Evolutionary conservation across 176 grass and related monocot genomes (phyloP), one percentile per base, ranked within the genome.

Genomic region (Avena eriantha): DNA sequence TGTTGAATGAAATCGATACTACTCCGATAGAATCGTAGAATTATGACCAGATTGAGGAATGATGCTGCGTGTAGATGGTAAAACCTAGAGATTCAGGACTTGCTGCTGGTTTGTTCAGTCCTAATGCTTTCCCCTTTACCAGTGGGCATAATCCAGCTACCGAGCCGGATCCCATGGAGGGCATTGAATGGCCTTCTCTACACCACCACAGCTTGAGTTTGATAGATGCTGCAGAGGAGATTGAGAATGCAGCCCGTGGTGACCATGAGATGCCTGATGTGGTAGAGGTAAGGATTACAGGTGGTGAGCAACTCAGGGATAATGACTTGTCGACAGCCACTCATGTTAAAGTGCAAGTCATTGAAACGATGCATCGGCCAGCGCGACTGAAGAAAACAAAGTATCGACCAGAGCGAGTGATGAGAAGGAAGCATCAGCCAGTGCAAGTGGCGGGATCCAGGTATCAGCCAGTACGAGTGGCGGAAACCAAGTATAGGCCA

Each of bases 401-500:
- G 69, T 89, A 90, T 88, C 83, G 68, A 77, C 91, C 88, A 81
- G 77, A 92, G 69, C 1, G 13, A 19, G 19, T 55, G 24, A 4
- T 35, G 0, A 48, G 14, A 64, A 75, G 8, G 33, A 90, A 61
- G 58, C 82, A 88, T 86, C 75, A 50, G 56, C 85, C 35, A 55
- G 82, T 69, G 64, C 1, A 5, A 21, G n/a, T 54, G 18, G 10
- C 23, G 0, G 51, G 15, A 58, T 70, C 8, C 26, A 84, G 48
- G 46, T 87, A 87, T 87, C 81, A 45, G 67, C 89, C 21, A 31
- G 39, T 57, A 39, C 10, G 24, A 39, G 50, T 49, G 39, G n/a
- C 59, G 0, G 69, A 57, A 84, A 87, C 36, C 19, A 93, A 76
- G 69, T 91, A 86, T 90, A 83, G 69, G 80, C 91, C 88, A 81